A percentile compares a stretch with the other conserved stretches of the same genome.
These are phyloP conservation scores for Entomortierella lignicola DNA, from an alignment of 192 early-diverging fungal genomes.

Conservation along the genomic window DNA sequence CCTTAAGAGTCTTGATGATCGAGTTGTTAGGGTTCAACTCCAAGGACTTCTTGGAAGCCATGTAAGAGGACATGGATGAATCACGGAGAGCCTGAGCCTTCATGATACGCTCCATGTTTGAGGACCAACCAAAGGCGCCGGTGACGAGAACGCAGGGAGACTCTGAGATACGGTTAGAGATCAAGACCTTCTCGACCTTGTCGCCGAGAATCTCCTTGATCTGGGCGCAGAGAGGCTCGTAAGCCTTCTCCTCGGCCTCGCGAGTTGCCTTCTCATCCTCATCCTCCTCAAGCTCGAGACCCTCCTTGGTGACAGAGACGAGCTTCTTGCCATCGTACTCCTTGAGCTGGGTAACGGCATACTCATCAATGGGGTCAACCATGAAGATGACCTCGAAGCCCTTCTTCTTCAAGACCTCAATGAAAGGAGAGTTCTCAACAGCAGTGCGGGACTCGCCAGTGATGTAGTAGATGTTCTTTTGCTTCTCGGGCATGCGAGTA, in stretches of 20 bases:
- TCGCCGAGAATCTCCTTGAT: slow-evolving; percentile 99
- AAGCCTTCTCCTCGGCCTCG: slow-evolving; percentile 93
- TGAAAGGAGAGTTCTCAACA: slow-evolving; percentile 98
- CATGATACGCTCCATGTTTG: slow-evolving; percentile 99
- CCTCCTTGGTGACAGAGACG: slow-evolving; percentile 98
- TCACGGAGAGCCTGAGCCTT: slow-evolving; percentile 99
- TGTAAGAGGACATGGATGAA: slow-evolving; percentile 98
- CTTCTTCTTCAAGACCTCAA: slow-evolving; percentile 99
- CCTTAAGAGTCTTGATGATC: slow-evolving; percentile 95
- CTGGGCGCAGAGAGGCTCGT: slow-evolving; percentile 89
- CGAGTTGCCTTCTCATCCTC: slow-evolving; percentile 97
- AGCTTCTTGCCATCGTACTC: slow-evolving; percentile 99
- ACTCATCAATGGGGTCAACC: slow-evolving; percentile 99
- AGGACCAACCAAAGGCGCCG: slow-evolving; percentile 99
- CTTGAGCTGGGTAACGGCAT: slow-evolving; percentile 97
- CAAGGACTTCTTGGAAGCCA: slow-evolving; percentile 99
- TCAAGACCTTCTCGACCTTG: slow-evolving; percentile 92
- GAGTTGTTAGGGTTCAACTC: slow-evolving; percentile 97
- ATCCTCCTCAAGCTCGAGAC: slow-evolving; percentile 98
- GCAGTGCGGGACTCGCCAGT: slow-evolving; percentile 94
- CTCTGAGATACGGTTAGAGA: slow-evolving; percentile 97
- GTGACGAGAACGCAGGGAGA: slow-evolving; percentile 99
- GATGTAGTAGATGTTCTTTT: slow-evolving; percentile 99
- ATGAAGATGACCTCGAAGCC: slow-evolving; percentile 99
- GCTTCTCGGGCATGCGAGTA: slow-evolving; percentile 99